Percentiles rank a stretch among this genome's conserved stretches.
Conservation (phyloP, 1,284 basidiomycete genomes). For the Trichosporon coremiiforme region DNA sequence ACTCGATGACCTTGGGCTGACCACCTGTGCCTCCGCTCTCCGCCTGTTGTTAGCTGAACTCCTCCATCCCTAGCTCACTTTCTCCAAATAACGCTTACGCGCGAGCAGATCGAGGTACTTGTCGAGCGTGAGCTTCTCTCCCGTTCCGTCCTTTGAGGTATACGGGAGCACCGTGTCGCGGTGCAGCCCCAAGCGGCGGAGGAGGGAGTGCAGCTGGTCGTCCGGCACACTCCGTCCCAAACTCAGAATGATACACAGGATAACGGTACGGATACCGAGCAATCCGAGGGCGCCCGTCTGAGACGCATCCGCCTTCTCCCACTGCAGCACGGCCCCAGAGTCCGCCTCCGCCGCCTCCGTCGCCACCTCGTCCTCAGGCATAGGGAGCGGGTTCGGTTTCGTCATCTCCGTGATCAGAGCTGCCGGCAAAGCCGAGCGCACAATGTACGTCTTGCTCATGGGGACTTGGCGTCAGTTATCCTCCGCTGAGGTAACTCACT, state of each 20-base stretch:
- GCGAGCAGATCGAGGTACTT: constrained; percentile 50
- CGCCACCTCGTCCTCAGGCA: constrained; percentile 26
- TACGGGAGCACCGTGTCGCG: constrained; percentile 49
- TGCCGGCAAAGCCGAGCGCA: constrained; percentile 46
- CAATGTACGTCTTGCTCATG: constrained; percentile 39
- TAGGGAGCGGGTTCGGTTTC: constrained; percentile 37
- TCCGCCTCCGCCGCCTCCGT: constrained; percentile 35
- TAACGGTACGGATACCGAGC: constrained; percentile 52
- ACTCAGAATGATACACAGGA: constrained; percentile 50
- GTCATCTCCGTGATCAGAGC: constrained; percentile 40
- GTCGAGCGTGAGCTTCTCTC: constrained; percentile 43
- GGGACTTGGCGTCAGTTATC: constrained; percentile 21
- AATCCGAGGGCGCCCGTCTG: constrained; percentile 42
- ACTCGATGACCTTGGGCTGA: constrained; percentile 35
- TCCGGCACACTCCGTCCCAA: constrained; percentile 44
- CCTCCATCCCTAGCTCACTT: constrained; percentile 29
- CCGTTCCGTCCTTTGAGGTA: constrained; percentile 37
- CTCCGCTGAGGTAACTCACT: constrained; percentile 19
- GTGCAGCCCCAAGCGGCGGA: constrained; percentile 45
- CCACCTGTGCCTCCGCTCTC: constrained; percentile 20
- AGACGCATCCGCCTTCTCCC: constrained; percentile 52
- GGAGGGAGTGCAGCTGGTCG: constrained; percentile 42
- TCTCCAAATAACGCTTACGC: constrained; percentile 52
- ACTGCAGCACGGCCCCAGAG: constrained; percentile 50
- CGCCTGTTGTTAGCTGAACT: constrained; percentile 18